Evolutionary conservation across 805 yeast genomes (phyloP), one percentile per base, ranked within the genome.

Genomic region (Komagataella ulmi): DNA sequence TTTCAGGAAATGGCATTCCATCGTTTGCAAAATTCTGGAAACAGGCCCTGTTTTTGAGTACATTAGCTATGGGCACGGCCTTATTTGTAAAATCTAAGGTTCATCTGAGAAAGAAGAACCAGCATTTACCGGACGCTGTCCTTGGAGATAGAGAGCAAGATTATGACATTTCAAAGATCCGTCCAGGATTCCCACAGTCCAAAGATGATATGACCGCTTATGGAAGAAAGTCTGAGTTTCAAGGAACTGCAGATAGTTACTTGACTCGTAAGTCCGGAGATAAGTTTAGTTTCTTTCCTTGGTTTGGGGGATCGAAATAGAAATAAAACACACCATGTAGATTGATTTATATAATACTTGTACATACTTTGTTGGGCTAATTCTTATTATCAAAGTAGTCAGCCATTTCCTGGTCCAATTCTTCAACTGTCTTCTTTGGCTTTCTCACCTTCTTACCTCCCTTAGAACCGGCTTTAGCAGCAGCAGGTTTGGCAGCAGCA

Each of bases 341-440:
- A 19, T 23, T 46, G 40, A 46, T 46, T 24, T 46, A 46, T 46
- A 46, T 46, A 46, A 46, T 46, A 46, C 21, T 24, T 14, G 40
- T 30, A 30, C 40, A 30, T 45, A 51, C 18, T 48, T 52, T 50
- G 14, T 69, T 69, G 56, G 49, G 12, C 46, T 50, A 55, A 52
- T 57, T 54, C 48, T 70, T 69, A 57, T 70, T 73, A 56, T 80
- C 81, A 61, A 91, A 90, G 73, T 91, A 91, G 65, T 90, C 98
- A 56, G 89, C 85, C 99, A 93, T 91, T 73, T 91, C 98, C 66
- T 90, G 96, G 71, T 93, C 99, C 65, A 91, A 80, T 71, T 93
- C 91, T 67, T 87, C 98, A 57, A 86, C 75, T 51, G 96, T 81
- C 78, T 89, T 89, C 69, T 74, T 73, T 56, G 66, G 68, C 56